Conservation (phyloP, 2,329 filamentous ascomycete genomes). For the Calonectria pteridis region DNA sequence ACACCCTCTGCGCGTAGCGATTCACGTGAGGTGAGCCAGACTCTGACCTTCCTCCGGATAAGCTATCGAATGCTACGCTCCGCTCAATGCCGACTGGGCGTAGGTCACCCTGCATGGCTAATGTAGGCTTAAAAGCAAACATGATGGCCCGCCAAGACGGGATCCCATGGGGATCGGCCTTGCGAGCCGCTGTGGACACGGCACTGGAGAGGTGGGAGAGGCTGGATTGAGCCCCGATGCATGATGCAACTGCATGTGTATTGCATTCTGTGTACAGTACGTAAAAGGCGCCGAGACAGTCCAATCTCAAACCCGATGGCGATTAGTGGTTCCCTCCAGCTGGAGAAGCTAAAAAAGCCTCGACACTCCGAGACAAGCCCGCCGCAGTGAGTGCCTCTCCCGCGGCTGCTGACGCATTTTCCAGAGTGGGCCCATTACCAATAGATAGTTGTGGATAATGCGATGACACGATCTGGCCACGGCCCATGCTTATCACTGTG, state of each 20-base stretch:
- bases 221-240: background rate
- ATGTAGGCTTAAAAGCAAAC: slow-evolving; percentile 9
- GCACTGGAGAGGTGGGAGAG: background rate
- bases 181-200: slow-evolving; percentile 10
- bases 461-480: slow-evolving; percentile 5
- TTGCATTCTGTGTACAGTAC: background rate
- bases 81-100: slow-evolving; percentile 15
- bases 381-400: slow-evolving; percentile 1
- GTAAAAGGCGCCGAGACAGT: background rate
- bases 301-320: background rate
- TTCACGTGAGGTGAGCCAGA: background rate
- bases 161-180: slow-evolving; percentile 16
- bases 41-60: background rate
- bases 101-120: slow-evolving; percentile 14
- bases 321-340: background rate
- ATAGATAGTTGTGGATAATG: slow-evolving; percentile 19
- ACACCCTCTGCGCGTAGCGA: background rate
- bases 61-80: background rate
- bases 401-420: slow-evolving; percentile 1
- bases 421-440: slow-evolving; percentile 25
- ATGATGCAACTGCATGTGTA: background rate
- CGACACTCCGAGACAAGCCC: background rate
- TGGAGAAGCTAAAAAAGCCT: slow-evolving; percentile 18
- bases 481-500: slow-evolving; percentile 23
- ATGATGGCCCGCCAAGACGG: slow-evolving; percentile 18